A percentile compares a stretch with the other conserved stretches of the same genome.
These are phyloP conservation scores for Jaminaea rosea DNA, from an alignment of 1,284 basidiomycete genomes.

Conservation along the genomic window DNA sequence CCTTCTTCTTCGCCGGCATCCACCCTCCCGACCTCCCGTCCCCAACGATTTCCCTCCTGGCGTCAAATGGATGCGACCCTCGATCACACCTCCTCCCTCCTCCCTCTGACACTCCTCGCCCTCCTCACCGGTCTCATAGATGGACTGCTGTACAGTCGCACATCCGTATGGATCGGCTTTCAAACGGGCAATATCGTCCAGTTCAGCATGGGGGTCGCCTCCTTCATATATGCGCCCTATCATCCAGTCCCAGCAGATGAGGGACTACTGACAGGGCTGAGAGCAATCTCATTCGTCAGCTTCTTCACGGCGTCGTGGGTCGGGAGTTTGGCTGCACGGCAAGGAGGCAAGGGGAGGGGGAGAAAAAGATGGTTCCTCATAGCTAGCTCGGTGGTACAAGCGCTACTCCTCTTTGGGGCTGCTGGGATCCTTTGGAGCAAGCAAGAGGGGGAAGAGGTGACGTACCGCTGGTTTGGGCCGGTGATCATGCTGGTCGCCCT, in stretches of 20 bases:
- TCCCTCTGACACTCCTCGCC: conserved; percentile 48
- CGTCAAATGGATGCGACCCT: background rate
- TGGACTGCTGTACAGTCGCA: conserved; percentile 27
- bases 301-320: conserved; percentile 38
- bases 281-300: conserved; percentile 19
- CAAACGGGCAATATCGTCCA: conserved; percentile 34
- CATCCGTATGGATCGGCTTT: conserved; percentile 30
- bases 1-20: no score
- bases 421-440: conserved; percentile 28
- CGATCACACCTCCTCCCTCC: background rate
- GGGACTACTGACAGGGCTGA: conserved; percentile 26
- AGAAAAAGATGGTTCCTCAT: conserved; percentile 20
- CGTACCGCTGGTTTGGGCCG: conserved; percentile 26
- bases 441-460: conserved; percentile 21
- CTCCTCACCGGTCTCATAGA: conserved; percentile 33
- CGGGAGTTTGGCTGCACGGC: conserved; percentile 15
- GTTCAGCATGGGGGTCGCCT: conserved; percentile 17
- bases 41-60: no score
- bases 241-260: no score
- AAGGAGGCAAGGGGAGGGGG: conserved; percentile 18
- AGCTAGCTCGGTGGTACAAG: conserved; percentile 16
- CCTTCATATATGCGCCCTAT: background rate
- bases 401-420: conserved; percentile 20
- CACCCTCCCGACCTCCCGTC: no score
- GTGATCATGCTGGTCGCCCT: conserved; percentile 12